These are phyloP conservation scores for Galeopsis tetrahit DNA, from an alignment of 257 asterid genomes.

Conservation along the genomic window DNA sequence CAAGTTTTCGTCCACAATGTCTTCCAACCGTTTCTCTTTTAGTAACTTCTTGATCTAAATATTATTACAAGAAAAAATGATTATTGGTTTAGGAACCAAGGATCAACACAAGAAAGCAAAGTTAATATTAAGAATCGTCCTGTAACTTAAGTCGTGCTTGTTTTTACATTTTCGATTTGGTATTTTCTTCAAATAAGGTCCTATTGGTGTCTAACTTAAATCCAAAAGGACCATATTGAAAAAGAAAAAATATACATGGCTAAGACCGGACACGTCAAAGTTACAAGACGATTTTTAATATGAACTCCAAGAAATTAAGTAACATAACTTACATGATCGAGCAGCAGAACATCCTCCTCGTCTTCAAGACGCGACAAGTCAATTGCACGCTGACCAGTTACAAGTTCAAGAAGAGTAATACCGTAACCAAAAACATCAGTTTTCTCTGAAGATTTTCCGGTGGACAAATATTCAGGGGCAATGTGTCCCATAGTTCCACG, in stretches of 20 bases:
- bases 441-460: conserved; percentile 88
- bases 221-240: no score
- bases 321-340: conserved; percentile 70
- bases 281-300: no score
- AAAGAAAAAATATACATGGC: no score
- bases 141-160: no score
- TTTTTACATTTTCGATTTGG: no score
- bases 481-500: conserved; percentile 99
- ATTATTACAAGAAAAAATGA: not conserved
- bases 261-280: no score
- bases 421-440: conserved; percentile 95
- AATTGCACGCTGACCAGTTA: conserved; percentile 90
- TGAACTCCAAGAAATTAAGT: no score
- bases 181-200: no score
- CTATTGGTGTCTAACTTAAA: no score
- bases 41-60: conserved; percentile 72
- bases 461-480: conserved; percentile 88
- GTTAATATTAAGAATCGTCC: no score
- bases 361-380: conserved; percentile 90
- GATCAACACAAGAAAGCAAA: no score
- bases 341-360: conserved; percentile 88
- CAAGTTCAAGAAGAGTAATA: conserved; percentile 83
- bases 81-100: not conserved
- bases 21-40: conserved; percentile 68
- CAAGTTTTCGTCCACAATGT: conserved; percentile 69